Percentiles rank a stretch among this genome's conserved stretches.
phyloP scores from a whole-genome alignment of 2,329 filamentous ascomycete genomes.

The Tolypocladium album region DNA sequence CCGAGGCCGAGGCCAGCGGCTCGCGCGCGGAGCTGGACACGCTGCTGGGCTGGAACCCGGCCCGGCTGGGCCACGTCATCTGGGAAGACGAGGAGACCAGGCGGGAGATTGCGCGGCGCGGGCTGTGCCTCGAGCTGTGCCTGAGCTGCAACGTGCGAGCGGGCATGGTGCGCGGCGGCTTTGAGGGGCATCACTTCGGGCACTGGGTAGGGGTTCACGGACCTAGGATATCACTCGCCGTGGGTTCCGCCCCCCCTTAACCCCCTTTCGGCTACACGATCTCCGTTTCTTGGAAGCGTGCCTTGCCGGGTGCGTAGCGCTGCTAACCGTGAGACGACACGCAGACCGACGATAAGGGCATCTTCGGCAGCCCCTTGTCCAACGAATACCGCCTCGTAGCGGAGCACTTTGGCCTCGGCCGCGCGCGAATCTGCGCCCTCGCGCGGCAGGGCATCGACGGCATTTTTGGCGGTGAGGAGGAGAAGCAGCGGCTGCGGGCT shows the following conservation, averaged over 20 bases:
- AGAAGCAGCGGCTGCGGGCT: slow-evolving; percentile 44
- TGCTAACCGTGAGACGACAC: neutral
- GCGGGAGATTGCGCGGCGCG: slow-evolving; percentile 36
- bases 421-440: slow-evolving; percentile 36
- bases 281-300: neutral
- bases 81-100: slow-evolving; percentile 55
- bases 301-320: neutral
- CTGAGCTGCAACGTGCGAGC: slow-evolving; percentile 73
- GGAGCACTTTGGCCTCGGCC: slow-evolving; percentile 52
- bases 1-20: slow-evolving; percentile 51
- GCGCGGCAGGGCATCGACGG: slow-evolving; percentile 50
- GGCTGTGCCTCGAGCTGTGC: slow-evolving; percentile 63
- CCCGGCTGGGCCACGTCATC: slow-evolving; percentile 69
- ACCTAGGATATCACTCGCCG: slow-evolving; percentile 55
- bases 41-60: slow-evolving; percentile 55
- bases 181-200: slow-evolving; percentile 65
- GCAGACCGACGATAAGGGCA: slow-evolving; percentile 74
- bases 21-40: slow-evolving; percentile 49
- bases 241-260: slow-evolving; percentile 31
- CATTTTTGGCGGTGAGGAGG: slow-evolving; percentile 55
- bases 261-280: neutral
- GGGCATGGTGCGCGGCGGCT: slow-evolving; percentile 57
- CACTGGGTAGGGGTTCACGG: slow-evolving; percentile 53
- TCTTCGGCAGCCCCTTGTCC: slow-evolving; percentile 66
- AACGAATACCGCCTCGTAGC: slow-evolving; percentile 69